Base-by-base conservation (phyloP, 148 eudicot genomes). In the Rhododendron molle region DNA sequence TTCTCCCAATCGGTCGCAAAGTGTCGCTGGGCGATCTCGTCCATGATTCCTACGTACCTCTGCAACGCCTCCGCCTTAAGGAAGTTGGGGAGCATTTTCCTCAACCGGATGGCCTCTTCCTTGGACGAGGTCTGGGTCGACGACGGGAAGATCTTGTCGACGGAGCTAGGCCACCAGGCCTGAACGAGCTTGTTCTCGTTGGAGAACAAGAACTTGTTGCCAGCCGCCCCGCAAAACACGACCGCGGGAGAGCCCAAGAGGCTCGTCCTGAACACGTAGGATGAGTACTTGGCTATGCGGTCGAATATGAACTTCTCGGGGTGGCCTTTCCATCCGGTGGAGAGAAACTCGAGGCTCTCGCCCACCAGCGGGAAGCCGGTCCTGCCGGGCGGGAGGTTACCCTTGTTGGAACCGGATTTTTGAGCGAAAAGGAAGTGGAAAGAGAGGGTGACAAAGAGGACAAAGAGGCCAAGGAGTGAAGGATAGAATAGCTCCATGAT, bases 121-220 rank as follows among this genome's bases (percentile, higher is more conserved):
- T 80, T 50, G 0, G 82, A 50, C 0, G 82, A 80, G 21, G 82
- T 80, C 32, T 80, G 82, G 34, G 36, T 80, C 1, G 62, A 49
- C 2, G 82, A 80, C 0, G 82, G 82, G 82, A 80, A 80, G 3
- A 80, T 50, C 26, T 80, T 80, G 40, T 80, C 8, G 8, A 71
- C 76, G 0, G 76, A 71, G 76, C 76, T 71, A 13, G 38, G 76
- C 76, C 76, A 71, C 82, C 82, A 80, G 0, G 62, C 40, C 82
- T 80, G 82, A n/a, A 80, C 82, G 5, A 80, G 82, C n/a, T 80
- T 80, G 40, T 49, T 49, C 12, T 80, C 62, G 62, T 80, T 80
- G 0, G 82, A 50, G 43, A 80, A 80, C 82, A 50, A 80, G 62
- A 80, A 80, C 62, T 49, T 80, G 82, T 80, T 80, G 0, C 82